Evolutionary conservation across 2,329 filamentous ascomycete species (phyloP), one percentile per base, ranked within the genome.

Genomic region (Diaporthe amygdali): DNA sequence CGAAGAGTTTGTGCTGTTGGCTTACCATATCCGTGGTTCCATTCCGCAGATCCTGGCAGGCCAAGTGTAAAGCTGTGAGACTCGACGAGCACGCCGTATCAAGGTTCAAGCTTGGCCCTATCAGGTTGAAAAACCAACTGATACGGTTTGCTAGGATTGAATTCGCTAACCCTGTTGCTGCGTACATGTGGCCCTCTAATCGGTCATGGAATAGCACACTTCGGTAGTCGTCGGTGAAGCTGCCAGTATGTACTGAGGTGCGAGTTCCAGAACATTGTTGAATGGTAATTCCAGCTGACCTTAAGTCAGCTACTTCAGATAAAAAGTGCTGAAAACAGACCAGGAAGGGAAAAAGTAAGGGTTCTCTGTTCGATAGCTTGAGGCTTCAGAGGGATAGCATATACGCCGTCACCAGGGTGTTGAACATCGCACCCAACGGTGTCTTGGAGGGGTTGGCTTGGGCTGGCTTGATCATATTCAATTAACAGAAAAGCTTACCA

Each of bases 91-190:
- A 84, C 10, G 80, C 82, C 17, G 82, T 81, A 59, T 84, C 79
- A 22, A 83, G 72, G 20, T 79, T 79, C 52, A 81, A 75, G 71
- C 80, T 82, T 0, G 81, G 78, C 0, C 82, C 82, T 7, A 73
- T 74, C 47, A 82, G 72, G 66, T 84, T 78, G 47, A 82, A 84
- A 69, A 78, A 82, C 78, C 80, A 85, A 47, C 80, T 82, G 17
- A 84, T 74, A 1, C 84, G 78, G 71, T 85, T 85, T 0, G 83
- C 46, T 22, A 61, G 34, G 34, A 69, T 27, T 5, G 55, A 54
- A 41, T 32, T 41, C 20, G 55, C 76, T 7, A 75, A 76, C 1
- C 82, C 83, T 0, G 79, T 82, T 1, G 77, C 77, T 0, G 79
- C 76, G 41, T 81, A 82, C 2, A 76, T 77, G 9, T 74, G 70